These are phyloP conservation scores for Backusella tuberculispora DNA, from an alignment of 192 early-diverging fungal species.

Conservation along the genomic window DNA sequence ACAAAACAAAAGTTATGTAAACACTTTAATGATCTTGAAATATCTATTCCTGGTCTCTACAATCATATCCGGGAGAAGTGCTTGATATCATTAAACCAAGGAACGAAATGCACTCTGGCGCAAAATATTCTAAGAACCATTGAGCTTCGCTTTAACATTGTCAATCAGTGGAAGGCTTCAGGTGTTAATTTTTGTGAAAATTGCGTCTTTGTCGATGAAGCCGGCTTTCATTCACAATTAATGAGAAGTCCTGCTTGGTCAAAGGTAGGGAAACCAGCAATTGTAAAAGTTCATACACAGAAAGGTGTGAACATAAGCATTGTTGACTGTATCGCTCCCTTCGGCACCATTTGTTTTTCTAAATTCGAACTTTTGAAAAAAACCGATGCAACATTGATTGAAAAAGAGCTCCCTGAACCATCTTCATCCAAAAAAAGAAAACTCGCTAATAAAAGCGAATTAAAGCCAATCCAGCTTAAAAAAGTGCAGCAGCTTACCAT, in stretches of 20 bases:
- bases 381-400: neutral
- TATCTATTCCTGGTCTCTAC: neutral
- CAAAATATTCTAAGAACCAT: neutral
- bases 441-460: no score
- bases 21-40: neutral
- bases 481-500: no score
- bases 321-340: neutral
- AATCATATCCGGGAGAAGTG: neutral
- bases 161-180: neutral
- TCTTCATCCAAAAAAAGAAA: no score
- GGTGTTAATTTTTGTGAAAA: neutral
- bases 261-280: neutral
- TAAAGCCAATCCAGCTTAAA: no score
- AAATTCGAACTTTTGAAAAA: neutral
- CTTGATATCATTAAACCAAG: neutral
- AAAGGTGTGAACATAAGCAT: no score
- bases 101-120: neutral
- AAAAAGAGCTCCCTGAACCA: slow-evolving; percentile 6
- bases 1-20: neutral
- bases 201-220: neutral
- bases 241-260: neutral
- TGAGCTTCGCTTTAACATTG: neutral
- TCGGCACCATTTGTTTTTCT: neutral
- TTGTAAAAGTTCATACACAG: neutral
- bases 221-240: no score